Evolutionary conservation across 371 early-diverging fungal species (phyloP), one percentile per base, ranked within the genome.

Genomic region (Funneliformis caledonium): DNA sequence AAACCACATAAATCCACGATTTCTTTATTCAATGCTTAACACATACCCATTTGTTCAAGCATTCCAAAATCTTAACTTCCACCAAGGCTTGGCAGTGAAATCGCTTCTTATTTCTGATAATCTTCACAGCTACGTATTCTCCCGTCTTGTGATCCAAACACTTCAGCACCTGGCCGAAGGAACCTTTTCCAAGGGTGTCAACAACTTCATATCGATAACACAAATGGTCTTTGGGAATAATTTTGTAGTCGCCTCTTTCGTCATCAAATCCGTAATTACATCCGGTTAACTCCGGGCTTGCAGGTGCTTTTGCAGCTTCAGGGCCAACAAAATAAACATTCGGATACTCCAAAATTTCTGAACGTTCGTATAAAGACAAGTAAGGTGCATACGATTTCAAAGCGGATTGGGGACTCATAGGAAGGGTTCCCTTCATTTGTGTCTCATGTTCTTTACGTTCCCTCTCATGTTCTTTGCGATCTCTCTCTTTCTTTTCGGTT

Each of bases 81-180:
- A 97, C 94, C 83, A 94, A 88, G 10, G 97, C 98, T 83, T 99
- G 99, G 67, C 94, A 92, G 85, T 96, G 97, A 89, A 98, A 99
- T 12, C 96, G 90, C 84, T 93, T 95, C 90, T 96, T 96, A 87
- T 97, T 97, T 62, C 97, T 90, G 69, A 99, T 98, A 47, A 99
- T 91, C 86, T 99, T 99, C 80, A 99, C 90, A 6, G 99, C 99
- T 8, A 97, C 95, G 52, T 92, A 88, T 43, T 88, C 88, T 37
- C 96, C 95, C 1, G 93, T 92, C 82, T 94, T 94, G 88, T 97
- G 97, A 85, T 98, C 97, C 48, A 90, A 91, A 76, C 97, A 97
- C 81, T 96, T 95, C 68, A 97, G 91, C 0, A 99, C 99, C 83
- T 99, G 98, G 11, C 99, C 99, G 88, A 99, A 99, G 4, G 97